A percentile compares a stretch with the other conserved stretches of the same genome.
These are phyloP conservation scores for Cenchrus americanus DNA, from an alignment of 176 grass and related monocot species.

Conservation along the genomic window DNA sequence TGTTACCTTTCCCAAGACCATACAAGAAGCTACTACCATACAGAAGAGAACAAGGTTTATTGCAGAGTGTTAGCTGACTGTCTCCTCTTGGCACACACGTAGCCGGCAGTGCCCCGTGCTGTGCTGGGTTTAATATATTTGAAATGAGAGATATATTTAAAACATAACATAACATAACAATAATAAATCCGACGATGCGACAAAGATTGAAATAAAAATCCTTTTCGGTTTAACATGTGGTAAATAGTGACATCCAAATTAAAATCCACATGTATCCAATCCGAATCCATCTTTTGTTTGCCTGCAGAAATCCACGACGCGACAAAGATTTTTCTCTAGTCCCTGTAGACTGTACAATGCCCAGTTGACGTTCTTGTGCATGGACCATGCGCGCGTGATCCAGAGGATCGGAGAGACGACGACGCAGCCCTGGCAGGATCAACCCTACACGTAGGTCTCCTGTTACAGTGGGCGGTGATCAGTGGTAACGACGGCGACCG, in stretches of 20 bases:
- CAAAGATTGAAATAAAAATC: too few relatives aligned
- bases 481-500: neutral
- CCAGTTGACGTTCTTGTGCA: neutral
- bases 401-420: neutral
- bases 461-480: neutral
- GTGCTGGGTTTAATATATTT: neutral
- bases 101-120: neutral
- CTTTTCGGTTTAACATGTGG: too few relatives aligned
- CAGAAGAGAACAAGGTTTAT: neutral
- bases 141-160: neutral
- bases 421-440: neutral
- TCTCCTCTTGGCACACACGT: neutral
- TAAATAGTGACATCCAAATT: too few relatives aligned
- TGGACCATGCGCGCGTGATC: neutral
- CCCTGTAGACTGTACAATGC: neutral
- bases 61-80: neutral
- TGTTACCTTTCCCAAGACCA: too few relatives aligned
- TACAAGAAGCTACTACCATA: too few relatives aligned
- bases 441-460: neutral
- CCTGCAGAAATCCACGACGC: neutral
- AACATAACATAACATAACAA: neutral
- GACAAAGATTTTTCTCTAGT: neutral
- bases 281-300: neutral
- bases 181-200: too few relatives aligned
- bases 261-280: too few relatives aligned